Evolutionary conservation across 768 basidiomycete species (phyloP).

Genomic region (Solioccasus polychromus): DNA sequence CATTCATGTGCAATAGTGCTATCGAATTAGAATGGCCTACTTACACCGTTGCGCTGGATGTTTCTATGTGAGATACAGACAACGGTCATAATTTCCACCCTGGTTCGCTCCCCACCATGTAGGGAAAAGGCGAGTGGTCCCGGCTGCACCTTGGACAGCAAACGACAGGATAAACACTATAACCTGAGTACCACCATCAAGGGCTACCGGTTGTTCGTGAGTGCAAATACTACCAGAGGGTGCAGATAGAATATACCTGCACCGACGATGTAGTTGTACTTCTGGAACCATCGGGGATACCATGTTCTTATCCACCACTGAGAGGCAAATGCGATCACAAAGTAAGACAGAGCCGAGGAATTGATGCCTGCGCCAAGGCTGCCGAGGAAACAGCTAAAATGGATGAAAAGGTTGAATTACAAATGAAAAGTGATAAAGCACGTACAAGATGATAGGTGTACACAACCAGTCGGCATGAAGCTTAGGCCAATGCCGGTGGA

Average conservation of each 20-base stretch:
- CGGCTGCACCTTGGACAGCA: conserved; percentile 50
- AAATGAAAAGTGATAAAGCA: conserved; percentile 2
- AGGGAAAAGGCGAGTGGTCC: conserved; percentile 49
- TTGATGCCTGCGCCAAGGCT: conserved; percentile 27
- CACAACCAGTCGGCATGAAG: conserved; percentile 27
- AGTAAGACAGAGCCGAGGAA: conserved; percentile 18
- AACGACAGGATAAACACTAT: conserved; percentile 54
- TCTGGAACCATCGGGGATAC: conserved; percentile 34
- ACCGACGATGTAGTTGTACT: conserved; percentile 34
- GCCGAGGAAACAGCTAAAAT: conserved; percentile 18
- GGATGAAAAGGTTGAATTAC: background rate
- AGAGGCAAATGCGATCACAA: conserved; percentile 29
- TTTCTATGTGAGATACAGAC: conserved; percentile 15
- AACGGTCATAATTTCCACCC: conserved; percentile 37
- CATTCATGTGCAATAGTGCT: too few species aligned
- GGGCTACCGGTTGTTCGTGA: conserved; percentile 16
- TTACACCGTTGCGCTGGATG: too few species aligned
- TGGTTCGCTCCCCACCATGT: conserved; percentile 61
- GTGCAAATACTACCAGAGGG: too few species aligned
- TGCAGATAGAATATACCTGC: conserved; percentile 37
- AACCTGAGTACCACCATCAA: conserved; percentile 44
- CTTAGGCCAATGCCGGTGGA: conserved; percentile 35
- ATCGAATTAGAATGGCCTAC: too few species aligned
- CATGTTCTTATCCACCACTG: conserved; percentile 40
- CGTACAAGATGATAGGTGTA: conserved; percentile 29